phyloP scores from a whole-genome alignment of 257 asterid genomes.

The Solanum infundibuliforme region DNA sequence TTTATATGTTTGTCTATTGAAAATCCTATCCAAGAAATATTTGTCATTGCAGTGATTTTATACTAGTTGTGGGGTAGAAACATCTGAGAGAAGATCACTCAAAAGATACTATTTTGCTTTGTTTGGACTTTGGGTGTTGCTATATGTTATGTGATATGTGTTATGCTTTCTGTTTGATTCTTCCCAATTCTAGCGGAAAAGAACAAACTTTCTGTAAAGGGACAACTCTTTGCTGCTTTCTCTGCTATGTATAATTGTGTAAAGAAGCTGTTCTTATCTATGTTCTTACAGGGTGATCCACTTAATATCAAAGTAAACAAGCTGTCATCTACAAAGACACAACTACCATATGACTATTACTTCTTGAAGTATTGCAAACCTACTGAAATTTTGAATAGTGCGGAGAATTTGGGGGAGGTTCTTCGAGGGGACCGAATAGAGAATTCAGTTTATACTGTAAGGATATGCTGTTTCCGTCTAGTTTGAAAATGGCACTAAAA shows the following conservation, averaged over 20 bases:
- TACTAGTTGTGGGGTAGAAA: background rate
- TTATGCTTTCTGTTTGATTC: background rate
- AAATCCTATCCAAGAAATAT: background rate
- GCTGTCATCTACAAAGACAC: conserved; percentile 86
- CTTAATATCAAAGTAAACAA: conserved; percentile 84
- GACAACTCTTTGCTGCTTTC: background rate
- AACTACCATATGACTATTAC: conserved; percentile 81
- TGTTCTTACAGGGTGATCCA: conserved; percentile 53
- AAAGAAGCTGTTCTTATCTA: background rate
- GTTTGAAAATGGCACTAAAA: background rate
- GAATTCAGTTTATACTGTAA: conserved; percentile 66
- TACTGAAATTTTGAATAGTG: conserved; percentile 43
- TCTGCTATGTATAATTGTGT: background rate
- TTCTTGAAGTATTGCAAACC: conserved; percentile 82
- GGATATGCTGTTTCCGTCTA: conserved; percentile 2
- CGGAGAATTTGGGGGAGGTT: conserved; percentile 85
- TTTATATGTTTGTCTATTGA: background rate
- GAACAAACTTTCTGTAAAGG: background rate
- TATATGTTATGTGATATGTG: background rate
- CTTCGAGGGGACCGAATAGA: conserved; percentile 92
- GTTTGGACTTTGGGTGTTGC: background rate
- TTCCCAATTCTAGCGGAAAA: background rate
- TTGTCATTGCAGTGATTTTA: background rate
- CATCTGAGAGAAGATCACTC: background rate
- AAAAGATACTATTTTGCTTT: background rate